phyloP scores from a whole-genome alignment of 176 grass and related monocot genomes.

The Juncus inflexus region DNA sequence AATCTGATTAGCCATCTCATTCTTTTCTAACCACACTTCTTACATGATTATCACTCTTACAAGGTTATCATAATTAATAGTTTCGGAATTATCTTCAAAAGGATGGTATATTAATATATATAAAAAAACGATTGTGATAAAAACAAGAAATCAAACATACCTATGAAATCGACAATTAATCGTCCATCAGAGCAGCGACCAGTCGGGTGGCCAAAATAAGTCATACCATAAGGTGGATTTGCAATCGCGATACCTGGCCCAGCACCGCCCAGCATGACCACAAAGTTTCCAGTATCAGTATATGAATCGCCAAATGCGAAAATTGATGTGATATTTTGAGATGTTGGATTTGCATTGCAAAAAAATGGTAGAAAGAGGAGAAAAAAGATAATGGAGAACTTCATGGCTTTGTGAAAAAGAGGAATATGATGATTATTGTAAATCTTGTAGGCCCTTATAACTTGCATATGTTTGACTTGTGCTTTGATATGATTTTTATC shows the following conservation, averaged over 20 bases:
- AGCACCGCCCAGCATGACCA: neutral
- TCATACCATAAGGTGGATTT: constrained; percentile 22
- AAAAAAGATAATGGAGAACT: constrained; percentile 8
- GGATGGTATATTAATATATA: neutral
- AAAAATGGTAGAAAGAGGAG: constrained; percentile 4
- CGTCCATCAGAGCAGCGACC: constrained; percentile 24
- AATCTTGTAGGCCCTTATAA: too few species aligned
- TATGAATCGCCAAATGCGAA: constrained; percentile 28
- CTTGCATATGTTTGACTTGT: too few species aligned
- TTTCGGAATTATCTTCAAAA: too few species aligned
- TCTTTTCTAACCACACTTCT: too few species aligned
- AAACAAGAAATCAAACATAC: neutral
- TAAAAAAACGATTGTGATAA: neutral
- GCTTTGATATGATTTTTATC: too few species aligned
- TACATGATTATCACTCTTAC: too few species aligned
- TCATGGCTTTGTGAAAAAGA: constrained; percentile 3
- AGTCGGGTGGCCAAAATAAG: constrained; percentile 13
- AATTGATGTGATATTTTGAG: neutral
- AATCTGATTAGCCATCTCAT: too few species aligned
- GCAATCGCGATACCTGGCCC: constrained; percentile 6
- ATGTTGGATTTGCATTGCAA: constrained; percentile 6
- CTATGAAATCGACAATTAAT: constrained; percentile 12
- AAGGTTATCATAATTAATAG: too few species aligned
- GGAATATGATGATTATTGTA: too few species aligned
- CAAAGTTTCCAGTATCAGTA: constrained; percentile 25